Evolutionary conservation across 352 stramenopile species (phyloP), one percentile per base, ranked within the genome.

Genomic region (Phytophthora litchii): DNA sequence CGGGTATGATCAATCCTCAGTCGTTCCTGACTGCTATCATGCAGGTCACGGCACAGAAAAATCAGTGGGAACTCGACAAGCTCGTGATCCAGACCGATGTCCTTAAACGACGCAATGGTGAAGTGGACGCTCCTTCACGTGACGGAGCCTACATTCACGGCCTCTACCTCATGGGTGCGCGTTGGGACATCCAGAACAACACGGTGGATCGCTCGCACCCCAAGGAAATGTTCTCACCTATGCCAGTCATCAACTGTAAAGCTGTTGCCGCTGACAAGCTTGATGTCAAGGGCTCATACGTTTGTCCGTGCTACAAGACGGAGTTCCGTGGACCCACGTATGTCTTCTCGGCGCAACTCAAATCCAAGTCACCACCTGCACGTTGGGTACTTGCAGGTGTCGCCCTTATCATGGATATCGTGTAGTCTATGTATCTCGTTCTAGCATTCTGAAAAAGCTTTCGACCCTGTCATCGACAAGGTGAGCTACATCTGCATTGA

Each of bases 181-280:
- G 96, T 11, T 99, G 95, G 93, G 94, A 99, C 57, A 68, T 86
- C 21, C 89, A 77, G 44, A 95, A 95, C 58, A 86, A 86, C 62
- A 96, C 89, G 17, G 91, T 99, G 36, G 94, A 98, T 60, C 97
- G 96, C 29, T 98, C 88, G 16, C 84, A 95, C 50, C 97, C 97
- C 12, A 99, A 99, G 70, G 97, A 99, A 68, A 99, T 99, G 94
- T 99, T 98, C 63, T 98, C 82, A 35, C 52, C 81, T 19, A 98
- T 99, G 94, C 97, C 97, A 17, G 89, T 99, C 45, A 98, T 99
- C 69, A 98, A 99, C 71, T 97, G 98, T 66, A 98, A 97, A 66
- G 97, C 96, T 23, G 92, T 99, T 11, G 87, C 92, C 0, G 73
- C 88, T 5, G 96, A 99, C 64, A 98, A 98, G 56, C 86, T 97